Base-by-base conservation (phyloP, 495 filamentous ascomycete species). In the Opeltia flavorubescens region DNA sequence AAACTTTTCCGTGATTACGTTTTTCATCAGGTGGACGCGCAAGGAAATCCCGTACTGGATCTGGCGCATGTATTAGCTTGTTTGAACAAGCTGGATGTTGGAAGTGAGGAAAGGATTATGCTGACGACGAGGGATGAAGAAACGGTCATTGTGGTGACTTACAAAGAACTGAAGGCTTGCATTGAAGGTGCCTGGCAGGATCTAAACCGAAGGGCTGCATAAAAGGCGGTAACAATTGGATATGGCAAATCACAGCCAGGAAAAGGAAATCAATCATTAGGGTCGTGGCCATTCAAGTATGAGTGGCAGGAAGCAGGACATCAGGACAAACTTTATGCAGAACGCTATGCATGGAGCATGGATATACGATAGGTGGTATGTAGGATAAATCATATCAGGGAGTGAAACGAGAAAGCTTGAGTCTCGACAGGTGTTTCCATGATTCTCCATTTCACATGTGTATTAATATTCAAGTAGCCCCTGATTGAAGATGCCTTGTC, bases 1-100 rank as follows among this genome's bases (percentile, higher is more conserved):
- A 93, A 93, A 63, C 71, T 98, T 27, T 95, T 96, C 70, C 79
- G 91, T 35, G 93, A 98, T 62, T 95, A 93, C 50, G 83, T 95
- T 43, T 98, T 95, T 63, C 91, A 98, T 61, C 86, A 89, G 47
- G 86, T 95, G 21, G 86, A 95, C 55, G 72, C 76, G 23, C 72
- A 85, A 49, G 86, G 84, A 11, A 80, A 83, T 18, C 81, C 91
- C 0, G 80, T 84, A 5, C 65, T 91, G 3, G 81, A 93, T 56
- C 69, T 95, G 24, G 89, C 79, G 0, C 89, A 96, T 65, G 80
- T 96, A 34, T 55, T 96, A 17, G 69, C 67, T 25, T 86, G 80
- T 57, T 55, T 98, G 54, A 95, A 88, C 63, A 95, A 94, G 61
- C 67, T 98, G 40, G 91, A 98, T 63, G 89, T 86, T 2, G 88